phyloP scores from a whole-genome alignment of 202 grass and related monocot genomes.

The Alloteropsis angusta region DNA sequence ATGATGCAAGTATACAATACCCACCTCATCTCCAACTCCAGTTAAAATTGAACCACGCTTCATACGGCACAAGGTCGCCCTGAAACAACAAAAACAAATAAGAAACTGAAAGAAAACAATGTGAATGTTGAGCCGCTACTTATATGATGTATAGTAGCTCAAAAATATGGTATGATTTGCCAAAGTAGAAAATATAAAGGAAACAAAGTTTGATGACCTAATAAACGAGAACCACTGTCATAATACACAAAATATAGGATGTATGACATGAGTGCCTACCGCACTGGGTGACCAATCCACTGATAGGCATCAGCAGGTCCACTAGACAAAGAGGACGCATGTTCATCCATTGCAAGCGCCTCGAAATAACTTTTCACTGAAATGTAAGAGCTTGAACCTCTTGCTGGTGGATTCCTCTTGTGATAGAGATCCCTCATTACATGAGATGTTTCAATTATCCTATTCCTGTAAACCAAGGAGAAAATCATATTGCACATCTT shows the following conservation, averaged over 20 bases:
- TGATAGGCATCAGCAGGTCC: slow-evolving; percentile 53
- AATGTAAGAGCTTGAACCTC: slow-evolving; percentile 20
- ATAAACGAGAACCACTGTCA: neutral
- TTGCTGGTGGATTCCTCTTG: slow-evolving; percentile 59
- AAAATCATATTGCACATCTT: neutral
- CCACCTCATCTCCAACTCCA: slow-evolving; percentile 80
- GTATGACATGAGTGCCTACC: slow-evolving; percentile 34
- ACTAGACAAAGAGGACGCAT: slow-evolving; percentile 37
- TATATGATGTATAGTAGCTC: neutral
- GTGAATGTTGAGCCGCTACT: neutral
- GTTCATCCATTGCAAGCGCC: slow-evolving; percentile 62
- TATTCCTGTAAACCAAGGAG: slow-evolving; percentile 40
- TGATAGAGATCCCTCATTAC: slow-evolving; percentile 80
- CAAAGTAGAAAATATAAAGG: neutral
- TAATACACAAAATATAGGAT: neutral
- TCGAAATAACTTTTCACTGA: slow-evolving; percentile 50
- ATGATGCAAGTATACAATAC: slow-evolving; percentile 5
- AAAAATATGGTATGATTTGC: slow-evolving; percentile 11
- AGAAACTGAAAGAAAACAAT: neutral
- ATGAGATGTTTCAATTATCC: slow-evolving; percentile 36
- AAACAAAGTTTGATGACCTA: neutral
- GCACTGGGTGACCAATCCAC: slow-evolving; percentile 59
- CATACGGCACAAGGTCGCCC: slow-evolving; percentile 69
- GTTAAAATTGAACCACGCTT: slow-evolving; percentile 74
- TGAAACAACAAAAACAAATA: slow-evolving; percentile 36